phyloP scores from a whole-genome alignment of 208 protist genomes.

The Balamuthia mandrillaris region DNA sequence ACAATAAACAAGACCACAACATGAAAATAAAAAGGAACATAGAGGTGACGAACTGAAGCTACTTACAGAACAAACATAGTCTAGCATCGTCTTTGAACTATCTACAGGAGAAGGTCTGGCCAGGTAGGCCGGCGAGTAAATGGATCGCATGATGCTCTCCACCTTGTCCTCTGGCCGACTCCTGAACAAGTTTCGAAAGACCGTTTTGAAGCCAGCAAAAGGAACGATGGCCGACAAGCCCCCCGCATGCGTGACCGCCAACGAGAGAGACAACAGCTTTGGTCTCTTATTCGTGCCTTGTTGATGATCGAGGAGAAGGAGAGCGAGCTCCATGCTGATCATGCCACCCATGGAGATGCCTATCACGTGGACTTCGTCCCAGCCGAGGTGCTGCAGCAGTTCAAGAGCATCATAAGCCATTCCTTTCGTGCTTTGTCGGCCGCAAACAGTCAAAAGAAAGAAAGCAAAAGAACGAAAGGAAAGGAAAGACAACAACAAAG shows the following conservation, averaged over 20 bases:
- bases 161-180: not conserved
- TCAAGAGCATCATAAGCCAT: not conserved
- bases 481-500: not conserved
- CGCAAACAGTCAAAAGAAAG: not conserved
- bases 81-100: not conserved
- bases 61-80: not conserved
- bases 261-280: not conserved
- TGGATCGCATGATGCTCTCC: not conserved
- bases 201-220: not conserved
- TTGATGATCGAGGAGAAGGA: not conserved
- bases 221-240: not conserved
- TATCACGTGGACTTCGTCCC: not conserved
- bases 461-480: not conserved
- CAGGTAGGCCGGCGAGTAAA: not conserved
- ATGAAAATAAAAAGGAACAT: not conserved
- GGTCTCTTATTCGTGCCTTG: no score
- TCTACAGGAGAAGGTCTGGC: not conserved
- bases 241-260: constrained; percentile 2
- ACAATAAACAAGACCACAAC: not conserved
- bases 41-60: not conserved
- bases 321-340: not conserved
- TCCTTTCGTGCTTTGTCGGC: not conserved
- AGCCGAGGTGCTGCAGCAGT: not conserved
- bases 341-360: constrained; percentile 25
- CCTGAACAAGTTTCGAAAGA: not conserved